These are phyloP conservation scores for Tetrahymena thermophila DNA, from an alignment of 73 alveolate species.

Conservation along the genomic window DNA sequence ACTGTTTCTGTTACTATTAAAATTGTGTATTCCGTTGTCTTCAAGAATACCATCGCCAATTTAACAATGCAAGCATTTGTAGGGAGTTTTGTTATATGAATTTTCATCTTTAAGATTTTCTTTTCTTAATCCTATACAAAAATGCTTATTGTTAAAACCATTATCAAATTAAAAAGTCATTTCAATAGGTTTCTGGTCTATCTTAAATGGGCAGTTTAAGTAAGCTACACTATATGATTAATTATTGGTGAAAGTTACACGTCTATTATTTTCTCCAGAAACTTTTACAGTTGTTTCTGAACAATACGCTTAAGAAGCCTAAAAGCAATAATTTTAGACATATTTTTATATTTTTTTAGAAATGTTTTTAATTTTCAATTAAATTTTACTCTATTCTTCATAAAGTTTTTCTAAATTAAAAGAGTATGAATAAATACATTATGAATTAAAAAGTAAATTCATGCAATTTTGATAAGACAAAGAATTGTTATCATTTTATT, in stretches of 20 bases:
- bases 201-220: not conserved
- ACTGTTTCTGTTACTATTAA: not conserved
- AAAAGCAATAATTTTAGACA: not conserved
- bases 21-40: not conserved
- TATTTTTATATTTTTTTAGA: not conserved
- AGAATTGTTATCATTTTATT: not conserved
- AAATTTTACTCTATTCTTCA: not conserved
- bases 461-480: not conserved
- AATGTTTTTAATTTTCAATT: not conserved
- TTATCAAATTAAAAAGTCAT: not conserved
- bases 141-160: not conserved
- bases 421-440: not conserved
- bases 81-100: not conserved
- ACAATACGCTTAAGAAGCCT: not conserved
- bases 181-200: not conserved
- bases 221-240: not conserved
- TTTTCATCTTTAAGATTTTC: not conserved
- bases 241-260: not conserved
- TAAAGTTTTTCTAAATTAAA: not conserved
- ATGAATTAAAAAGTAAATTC: not conserved
- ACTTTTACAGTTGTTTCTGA: not conserved
- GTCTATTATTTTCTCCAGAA: not conserved
- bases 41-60: not conserved
- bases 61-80: not conserved
- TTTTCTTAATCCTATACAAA: not conserved